A percentile compares a stretch with the other conserved stretches of the same genome.
Evolutionary conservation across 2,329 filamentous ascomycete species (phyloP).

Genomic region (Leptographium lundbergii): DNA sequence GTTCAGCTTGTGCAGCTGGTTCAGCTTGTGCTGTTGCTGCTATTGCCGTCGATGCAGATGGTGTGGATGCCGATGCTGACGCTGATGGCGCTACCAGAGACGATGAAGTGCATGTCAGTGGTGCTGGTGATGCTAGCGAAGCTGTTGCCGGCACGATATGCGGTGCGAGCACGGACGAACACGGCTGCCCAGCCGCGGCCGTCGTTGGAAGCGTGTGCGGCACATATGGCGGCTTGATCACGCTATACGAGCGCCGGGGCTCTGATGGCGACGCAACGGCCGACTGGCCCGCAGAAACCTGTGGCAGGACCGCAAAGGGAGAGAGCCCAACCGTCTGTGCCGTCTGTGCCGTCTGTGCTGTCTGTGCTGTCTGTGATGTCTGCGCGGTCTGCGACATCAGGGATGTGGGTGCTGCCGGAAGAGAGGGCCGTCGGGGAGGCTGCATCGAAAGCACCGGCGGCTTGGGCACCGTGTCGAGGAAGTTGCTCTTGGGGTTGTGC

Average conservation of each 20-base stretch:
- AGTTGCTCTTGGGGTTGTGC: constrained; percentile 59
- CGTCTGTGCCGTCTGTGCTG: not conserved
- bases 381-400: not conserved
- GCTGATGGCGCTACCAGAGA: constrained; percentile 17
- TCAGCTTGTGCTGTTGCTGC: constrained; percentile 16
- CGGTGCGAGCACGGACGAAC: not conserved
- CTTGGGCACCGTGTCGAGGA: constrained; percentile 53
- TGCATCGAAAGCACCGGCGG: constrained; percentile 16
- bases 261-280: not conserved
- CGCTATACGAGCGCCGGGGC: constrained; percentile 13
- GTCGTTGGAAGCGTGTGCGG: constrained; percentile 11
- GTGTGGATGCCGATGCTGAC: constrained; percentile 10
- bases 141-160: not conserved
- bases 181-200: not conserved
- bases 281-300: not conserved
- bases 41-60: constrained; percentile 22
- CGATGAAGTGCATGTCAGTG: not conserved
- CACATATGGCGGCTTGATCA: constrained; percentile 15
- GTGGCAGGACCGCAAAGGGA: constrained; percentile 6
- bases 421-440: not conserved
- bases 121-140: constrained; percentile 2
- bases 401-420: constrained; percentile 16
- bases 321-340: not conserved
- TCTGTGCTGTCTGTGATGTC: not conserved
- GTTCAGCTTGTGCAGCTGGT: not conserved